Evolutionary conservation across 306 rosid genomes (phyloP).

Genomic region (Glycine tomentella): DNA sequence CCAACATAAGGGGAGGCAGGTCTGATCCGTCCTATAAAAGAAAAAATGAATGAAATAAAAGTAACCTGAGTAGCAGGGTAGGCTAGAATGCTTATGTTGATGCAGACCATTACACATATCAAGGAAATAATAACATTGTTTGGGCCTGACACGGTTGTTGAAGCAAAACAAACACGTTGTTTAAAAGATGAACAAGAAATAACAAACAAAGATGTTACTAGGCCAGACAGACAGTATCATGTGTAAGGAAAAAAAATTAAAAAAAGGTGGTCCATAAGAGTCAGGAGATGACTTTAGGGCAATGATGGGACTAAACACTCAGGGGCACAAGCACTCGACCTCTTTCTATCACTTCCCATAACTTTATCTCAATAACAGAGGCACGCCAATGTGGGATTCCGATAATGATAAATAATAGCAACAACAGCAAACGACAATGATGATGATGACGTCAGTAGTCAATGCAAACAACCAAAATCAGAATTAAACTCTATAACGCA

Average conservation of each 20-base stretch:
- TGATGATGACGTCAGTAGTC: conserved; percentile 21
- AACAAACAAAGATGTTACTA: conserved; percentile 19
- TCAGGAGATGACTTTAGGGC: not conserved
- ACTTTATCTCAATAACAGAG: conserved; percentile 28
- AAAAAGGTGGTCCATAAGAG: not conserved
- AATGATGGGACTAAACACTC: not conserved
- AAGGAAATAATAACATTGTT: not conserved
- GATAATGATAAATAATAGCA: conserved; percentile 16
- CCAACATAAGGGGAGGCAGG: conserved; percentile 72
- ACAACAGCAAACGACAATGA: conserved; percentile 26
- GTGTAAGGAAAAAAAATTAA: no score
- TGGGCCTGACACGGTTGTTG: not conserved
- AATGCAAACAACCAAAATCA: not conserved
- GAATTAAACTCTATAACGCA: conserved; percentile 1
- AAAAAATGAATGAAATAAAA: conserved; percentile 34
- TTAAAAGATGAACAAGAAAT: conserved; percentile 28
- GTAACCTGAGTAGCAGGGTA: not conserved
- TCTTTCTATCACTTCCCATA: conserved; percentile 13
- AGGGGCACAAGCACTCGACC: conserved; percentile 7
- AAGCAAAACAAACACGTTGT: not conserved
- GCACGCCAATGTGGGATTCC: conserved; percentile 37
- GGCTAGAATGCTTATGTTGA: not conserved
- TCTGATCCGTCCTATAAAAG: conserved; percentile 69
- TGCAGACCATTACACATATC: not conserved
- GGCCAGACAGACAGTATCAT: conserved; percentile 3